phyloP scores from a whole-genome alignment of 352 stramenopile genomes.

The Pythium apleroticum region DNA sequence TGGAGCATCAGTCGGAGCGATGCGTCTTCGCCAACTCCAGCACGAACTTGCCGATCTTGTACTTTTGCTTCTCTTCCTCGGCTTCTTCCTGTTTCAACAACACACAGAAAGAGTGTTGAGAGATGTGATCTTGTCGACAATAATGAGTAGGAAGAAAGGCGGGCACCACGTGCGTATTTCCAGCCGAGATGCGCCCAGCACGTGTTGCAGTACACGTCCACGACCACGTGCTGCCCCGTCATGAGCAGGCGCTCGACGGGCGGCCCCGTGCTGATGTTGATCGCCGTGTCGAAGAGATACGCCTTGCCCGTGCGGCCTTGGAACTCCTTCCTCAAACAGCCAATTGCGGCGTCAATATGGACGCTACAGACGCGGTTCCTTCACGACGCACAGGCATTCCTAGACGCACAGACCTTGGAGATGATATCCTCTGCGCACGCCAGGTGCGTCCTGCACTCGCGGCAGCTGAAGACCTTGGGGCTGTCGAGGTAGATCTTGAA shows the following conservation, averaged over 20 bases:
- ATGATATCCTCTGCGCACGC: slow-evolving; percentile 93
- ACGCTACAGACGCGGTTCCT: neutral
- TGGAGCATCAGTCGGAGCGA: slow-evolving; percentile 26
- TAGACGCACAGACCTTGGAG: slow-evolving; percentile 79
- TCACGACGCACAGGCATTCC: neutral
- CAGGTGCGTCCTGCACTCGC: slow-evolving; percentile 90
- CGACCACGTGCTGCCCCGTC: slow-evolving; percentile 93
- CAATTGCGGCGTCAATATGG: neutral
- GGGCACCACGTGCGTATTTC: slow-evolving; percentile 83
- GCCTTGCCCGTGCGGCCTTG: slow-evolving; percentile 85
- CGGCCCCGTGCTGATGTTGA: slow-evolving; percentile 89
- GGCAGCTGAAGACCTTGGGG: slow-evolving; percentile 89
- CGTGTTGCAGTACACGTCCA: slow-evolving; percentile 93
- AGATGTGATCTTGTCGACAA: too few relatives aligned
- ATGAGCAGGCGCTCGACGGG: slow-evolving; percentile 92
- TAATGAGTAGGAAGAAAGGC: neutral
- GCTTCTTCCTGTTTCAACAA: slow-evolving; percentile 68
- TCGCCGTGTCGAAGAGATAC: slow-evolving; percentile 92
- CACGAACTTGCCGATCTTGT: slow-evolving; percentile 97
- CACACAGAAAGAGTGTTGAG: neutral
- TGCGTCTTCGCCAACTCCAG: slow-evolving; percentile 93
- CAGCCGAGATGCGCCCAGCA: slow-evolving; percentile 91
- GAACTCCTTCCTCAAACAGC: slow-evolving; percentile 50
- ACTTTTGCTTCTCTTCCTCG: slow-evolving; percentile 93
- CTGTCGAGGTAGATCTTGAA: slow-evolving; percentile 92